Conservation (phyloP, 2,329 filamentous ascomycete species). For the Venturia aucupariae region DNA sequence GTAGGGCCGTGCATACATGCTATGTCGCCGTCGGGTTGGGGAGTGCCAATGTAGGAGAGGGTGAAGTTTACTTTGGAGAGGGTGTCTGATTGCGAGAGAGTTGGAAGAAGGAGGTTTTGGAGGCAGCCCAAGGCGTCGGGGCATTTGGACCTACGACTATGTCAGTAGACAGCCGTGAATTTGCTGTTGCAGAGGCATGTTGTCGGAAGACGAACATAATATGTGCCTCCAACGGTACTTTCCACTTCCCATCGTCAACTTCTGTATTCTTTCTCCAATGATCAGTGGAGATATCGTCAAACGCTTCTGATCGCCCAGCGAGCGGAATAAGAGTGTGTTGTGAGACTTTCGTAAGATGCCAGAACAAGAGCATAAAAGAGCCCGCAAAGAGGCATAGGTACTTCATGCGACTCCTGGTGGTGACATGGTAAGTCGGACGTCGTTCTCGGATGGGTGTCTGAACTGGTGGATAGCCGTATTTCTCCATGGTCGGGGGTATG, state of each 20-base stretch:
- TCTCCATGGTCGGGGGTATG: background rate
- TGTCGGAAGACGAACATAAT: slow-evolving; percentile 54
- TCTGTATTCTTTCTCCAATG: background rate
- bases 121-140: slow-evolving; percentile 84
- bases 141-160: slow-evolving; percentile 53
- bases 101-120: slow-evolving; percentile 68
- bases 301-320: background rate
- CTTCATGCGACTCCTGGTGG: background rate
- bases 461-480: slow-evolving; percentile 8
- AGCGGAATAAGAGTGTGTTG: background rate
- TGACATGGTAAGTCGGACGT: background rate
- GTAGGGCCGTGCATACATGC: slow-evolving; percentile 79
- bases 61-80: slow-evolving; percentile 82
- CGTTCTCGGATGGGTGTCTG: background rate
- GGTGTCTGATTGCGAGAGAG: slow-evolving; percentile 61
- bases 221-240: slow-evolving; percentile 78
- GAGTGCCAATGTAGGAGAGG: slow-evolving; percentile 78
- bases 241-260: background rate
- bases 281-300: background rate
- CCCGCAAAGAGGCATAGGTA: background rate
- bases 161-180: slow-evolving; percentile 6
- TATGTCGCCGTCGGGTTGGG: slow-evolving; percentile 62
- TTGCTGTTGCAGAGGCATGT: background rate
- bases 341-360: background rate
- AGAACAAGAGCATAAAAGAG: background rate